Conservation (phyloP, 768 basidiomycete genomes). For the Suillus brevipes region DNA sequence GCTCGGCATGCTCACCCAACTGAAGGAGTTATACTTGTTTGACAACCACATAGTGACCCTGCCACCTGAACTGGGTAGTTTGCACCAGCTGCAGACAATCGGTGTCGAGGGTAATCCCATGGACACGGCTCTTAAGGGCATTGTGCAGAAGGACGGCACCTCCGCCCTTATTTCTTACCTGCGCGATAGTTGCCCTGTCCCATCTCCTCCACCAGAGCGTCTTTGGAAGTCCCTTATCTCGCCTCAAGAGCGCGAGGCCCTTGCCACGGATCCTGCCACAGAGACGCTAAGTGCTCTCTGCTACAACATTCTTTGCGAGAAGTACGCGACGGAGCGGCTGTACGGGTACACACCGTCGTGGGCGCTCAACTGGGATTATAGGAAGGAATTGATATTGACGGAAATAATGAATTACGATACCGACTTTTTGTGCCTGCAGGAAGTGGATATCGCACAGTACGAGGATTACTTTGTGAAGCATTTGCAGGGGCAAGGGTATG, state of each 20-base stretch:
- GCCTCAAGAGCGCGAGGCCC: slow-evolving; percentile 57
- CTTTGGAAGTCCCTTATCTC: slow-evolving; percentile 68
- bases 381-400: slow-evolving; percentile 82
- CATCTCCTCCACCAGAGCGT: slow-evolving; percentile 78
- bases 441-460: slow-evolving; percentile 90
- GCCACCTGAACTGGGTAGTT: slow-evolving; percentile 83
- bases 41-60: slow-evolving; percentile 90
- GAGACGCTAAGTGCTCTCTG: slow-evolving; percentile 82
- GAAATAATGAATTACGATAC: slow-evolving; percentile 80
- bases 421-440: slow-evolving; percentile 94
- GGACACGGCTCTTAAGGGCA: slow-evolving; percentile 68
- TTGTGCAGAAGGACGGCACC: slow-evolving; percentile 96
- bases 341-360: slow-evolving; percentile 97
- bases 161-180: slow-evolving; percentile 82
- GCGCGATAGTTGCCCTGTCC: slow-evolving; percentile 90
- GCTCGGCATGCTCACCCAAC: slow-evolving; percentile 83
- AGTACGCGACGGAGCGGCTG: slow-evolving; percentile 80
- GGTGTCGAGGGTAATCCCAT: slow-evolving; percentile 98
- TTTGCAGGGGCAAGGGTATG: slow-evolving; percentile 76
- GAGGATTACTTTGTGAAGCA: slow-evolving; percentile 86
- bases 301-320: slow-evolving; percentile 95
- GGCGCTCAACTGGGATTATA: slow-evolving; percentile 95
- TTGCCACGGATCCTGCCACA: slow-evolving; percentile 59
- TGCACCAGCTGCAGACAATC: slow-evolving; percentile 90
- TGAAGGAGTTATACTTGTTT: slow-evolving; percentile 93